These are phyloP conservation scores for Cyberlindnera nakhonratchasimensis DNA, from an alignment of 805 yeast species.

Conservation along the genomic window DNA sequence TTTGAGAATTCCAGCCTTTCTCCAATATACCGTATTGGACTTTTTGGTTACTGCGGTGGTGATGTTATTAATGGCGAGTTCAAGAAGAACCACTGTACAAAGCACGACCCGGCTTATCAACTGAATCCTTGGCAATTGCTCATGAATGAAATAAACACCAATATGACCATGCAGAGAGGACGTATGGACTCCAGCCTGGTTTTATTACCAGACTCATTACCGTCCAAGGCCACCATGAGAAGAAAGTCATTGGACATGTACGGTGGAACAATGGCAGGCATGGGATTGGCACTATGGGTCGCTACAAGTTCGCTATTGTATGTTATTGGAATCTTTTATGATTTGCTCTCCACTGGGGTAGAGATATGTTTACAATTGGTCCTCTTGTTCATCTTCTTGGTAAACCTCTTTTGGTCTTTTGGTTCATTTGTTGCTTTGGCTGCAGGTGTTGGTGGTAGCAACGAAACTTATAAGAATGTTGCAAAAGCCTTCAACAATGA, in stretches of 20 bases:
- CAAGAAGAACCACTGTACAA: neutral
- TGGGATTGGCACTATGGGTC: too few relatives aligned
- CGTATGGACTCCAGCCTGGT: neutral
- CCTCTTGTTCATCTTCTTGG: too few relatives aligned
- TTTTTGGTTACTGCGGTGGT: constrained; percentile 7
- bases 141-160: too few relatives aligned
- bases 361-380: too few relatives aligned
- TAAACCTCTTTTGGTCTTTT: too few relatives aligned
- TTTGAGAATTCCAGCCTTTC: neutral
- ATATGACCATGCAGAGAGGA: neutral
- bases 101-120: too few relatives aligned
- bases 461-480: neutral
- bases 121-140: too few relatives aligned
- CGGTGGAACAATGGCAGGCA: neutral
- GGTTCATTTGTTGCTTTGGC: too few relatives aligned
- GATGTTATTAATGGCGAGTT: neutral
- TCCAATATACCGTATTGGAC: constrained; percentile 1
- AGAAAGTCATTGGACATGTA: neutral
- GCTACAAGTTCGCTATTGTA: too few relatives aligned
- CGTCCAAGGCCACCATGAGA: neutral
- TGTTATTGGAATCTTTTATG: too few relatives aligned
- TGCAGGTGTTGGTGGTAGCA: neutral
- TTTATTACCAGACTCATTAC: neutral
- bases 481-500: constrained; percentile 4
- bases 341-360: too few relatives aligned